phyloP scores from a whole-genome alignment of 768 basidiomycete species.

The Baorangia bicolor region DNA sequence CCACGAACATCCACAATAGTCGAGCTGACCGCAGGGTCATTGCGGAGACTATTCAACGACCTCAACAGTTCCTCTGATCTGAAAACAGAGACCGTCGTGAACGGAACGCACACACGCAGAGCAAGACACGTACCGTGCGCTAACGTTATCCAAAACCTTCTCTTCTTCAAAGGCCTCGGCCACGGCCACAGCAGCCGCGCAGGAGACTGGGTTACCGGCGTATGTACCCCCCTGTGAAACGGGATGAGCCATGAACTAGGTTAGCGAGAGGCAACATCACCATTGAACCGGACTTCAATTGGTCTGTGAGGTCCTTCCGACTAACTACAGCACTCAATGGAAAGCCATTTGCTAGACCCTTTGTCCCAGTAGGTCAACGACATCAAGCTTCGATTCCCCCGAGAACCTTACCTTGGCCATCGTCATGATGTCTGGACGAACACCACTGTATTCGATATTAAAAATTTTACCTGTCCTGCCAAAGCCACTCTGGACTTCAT shows the following conservation, averaged over 20 bases:
- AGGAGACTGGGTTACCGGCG: conserved; percentile 88
- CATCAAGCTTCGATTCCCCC: background rate
- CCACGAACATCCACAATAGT: conserved; percentile 87
- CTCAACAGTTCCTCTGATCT: conserved; percentile 74
- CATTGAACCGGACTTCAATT: conserved; percentile 76
- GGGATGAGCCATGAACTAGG: conserved; percentile 4
- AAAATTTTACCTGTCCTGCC: conserved; percentile 84
- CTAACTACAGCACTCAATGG: conserved; percentile 86
- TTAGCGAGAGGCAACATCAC: conserved; percentile 34
- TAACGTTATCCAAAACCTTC: conserved; percentile 79
- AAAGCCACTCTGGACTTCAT: conserved; percentile 91
- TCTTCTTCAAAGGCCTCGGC: conserved; percentile 76
- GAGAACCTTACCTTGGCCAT: conserved; percentile 73
- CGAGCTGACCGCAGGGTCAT: conserved; percentile 49
- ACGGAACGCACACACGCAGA: background rate
- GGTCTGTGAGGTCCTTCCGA: conserved; percentile 77
- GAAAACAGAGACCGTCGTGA: conserved; percentile 1
- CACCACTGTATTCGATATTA: conserved; percentile 78
- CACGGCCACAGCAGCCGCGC: conserved; percentile 87
- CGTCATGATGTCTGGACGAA: conserved; percentile 84
- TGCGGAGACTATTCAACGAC: conserved; percentile 54
- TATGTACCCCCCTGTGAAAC: conserved; percentile 75
- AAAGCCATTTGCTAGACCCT: conserved; percentile 91
- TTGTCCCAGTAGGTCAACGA: conserved; percentile 5
- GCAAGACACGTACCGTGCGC: conserved; percentile 50